phyloP scores from a whole-genome alignment of 1,284 basidiomycete genomes.

The Sanghuangporus baumii region DNA sequence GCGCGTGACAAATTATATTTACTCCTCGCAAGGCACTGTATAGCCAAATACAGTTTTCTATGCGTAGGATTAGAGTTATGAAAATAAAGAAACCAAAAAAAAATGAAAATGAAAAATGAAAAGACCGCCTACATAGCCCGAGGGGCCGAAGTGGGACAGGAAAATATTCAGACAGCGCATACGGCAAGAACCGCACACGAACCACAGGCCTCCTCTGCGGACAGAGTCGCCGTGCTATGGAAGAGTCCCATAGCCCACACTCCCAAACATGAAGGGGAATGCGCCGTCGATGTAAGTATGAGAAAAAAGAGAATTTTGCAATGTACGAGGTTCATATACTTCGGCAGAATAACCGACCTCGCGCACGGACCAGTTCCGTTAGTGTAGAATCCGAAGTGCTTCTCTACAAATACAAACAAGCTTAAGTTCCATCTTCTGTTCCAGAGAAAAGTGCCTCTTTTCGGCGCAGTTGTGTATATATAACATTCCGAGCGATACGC shows the following conservation, averaged over 20 bases:
- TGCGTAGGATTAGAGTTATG: constrained; percentile 27
- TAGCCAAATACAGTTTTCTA: background rate
- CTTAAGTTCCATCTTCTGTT: too few species aligned
- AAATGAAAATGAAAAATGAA: constrained; percentile 6
- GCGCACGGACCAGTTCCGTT: too few species aligned
- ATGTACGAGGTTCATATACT: too few species aligned
- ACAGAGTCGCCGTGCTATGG: constrained; percentile 32
- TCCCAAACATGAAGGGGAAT: constrained; percentile 29
- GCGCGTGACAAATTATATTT: background rate
- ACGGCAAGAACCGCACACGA: constrained; percentile 18
- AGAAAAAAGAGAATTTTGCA: constrained; percentile 6
- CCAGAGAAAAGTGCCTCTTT: too few species aligned
- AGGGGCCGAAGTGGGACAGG: constrained; percentile 17
- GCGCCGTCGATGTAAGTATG: constrained; percentile 44
- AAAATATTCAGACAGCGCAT: constrained; percentile 19
- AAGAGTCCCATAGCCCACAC: constrained; percentile 25
- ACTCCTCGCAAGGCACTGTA: background rate
- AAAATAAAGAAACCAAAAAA: constrained; percentile 16
- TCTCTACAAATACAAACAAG: too few species aligned
- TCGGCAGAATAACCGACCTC: too few species aligned
- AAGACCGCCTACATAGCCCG: constrained; percentile 12
- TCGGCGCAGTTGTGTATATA: too few species aligned
- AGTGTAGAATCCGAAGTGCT: too few species aligned
- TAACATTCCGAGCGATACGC: too few species aligned
- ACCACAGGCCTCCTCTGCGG: constrained; percentile 22